A percentile compares a stretch with the other conserved stretches of the same genome.
Evolutionary conservation across 345 rosid genomes (phyloP).

Genomic region (Salix caprea): DNA sequence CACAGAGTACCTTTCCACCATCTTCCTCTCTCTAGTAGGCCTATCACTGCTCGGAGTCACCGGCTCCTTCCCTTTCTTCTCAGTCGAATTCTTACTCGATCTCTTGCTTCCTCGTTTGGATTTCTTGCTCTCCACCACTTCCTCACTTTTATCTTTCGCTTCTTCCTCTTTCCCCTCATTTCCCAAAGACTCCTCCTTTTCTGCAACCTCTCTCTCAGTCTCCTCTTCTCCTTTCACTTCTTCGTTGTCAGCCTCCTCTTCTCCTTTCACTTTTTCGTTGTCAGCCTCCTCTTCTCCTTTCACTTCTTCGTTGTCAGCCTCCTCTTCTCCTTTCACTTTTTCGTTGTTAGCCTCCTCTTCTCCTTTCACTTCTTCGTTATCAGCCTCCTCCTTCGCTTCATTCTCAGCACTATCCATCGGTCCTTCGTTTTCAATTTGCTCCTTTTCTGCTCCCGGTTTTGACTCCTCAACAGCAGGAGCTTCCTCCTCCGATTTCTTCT

Average conservation of each 20-base stretch:
- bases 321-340: slow-evolving; percentile 15
- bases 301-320: slow-evolving; percentile 5
- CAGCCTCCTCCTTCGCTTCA: neutral
- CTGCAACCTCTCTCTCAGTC: slow-evolving; percentile 1
- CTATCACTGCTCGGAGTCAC: slow-evolving; percentile 61
- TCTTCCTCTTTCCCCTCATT: slow-evolving; percentile 5
- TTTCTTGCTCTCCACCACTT: slow-evolving; percentile 13
- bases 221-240: slow-evolving; percentile 17
- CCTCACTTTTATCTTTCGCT: slow-evolving; percentile 27
- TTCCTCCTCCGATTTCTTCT: slow-evolving; percentile 39
- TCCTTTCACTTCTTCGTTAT: neutral
- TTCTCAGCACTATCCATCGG: neutral
- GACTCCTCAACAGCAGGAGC: slow-evolving; percentile 27
- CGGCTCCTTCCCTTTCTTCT: slow-evolving; percentile 27
- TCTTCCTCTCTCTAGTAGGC: slow-evolving; percentile 84
- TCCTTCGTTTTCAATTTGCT: neutral
- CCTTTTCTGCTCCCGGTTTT: slow-evolving; percentile 19
- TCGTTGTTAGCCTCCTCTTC: slow-evolving; percentile 1
- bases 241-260: slow-evolving; percentile 1
- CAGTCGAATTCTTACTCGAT: slow-evolving; percentile 7
- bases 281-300: neutral
- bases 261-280: neutral
- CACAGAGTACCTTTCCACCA: slow-evolving; percentile 79
- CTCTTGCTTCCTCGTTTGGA: slow-evolving; percentile 1
- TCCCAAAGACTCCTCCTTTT: slow-evolving; percentile 11